Base-by-base conservation (phyloP, 1,284 basidiomycete species). In the Irpex lacteus region DNA sequence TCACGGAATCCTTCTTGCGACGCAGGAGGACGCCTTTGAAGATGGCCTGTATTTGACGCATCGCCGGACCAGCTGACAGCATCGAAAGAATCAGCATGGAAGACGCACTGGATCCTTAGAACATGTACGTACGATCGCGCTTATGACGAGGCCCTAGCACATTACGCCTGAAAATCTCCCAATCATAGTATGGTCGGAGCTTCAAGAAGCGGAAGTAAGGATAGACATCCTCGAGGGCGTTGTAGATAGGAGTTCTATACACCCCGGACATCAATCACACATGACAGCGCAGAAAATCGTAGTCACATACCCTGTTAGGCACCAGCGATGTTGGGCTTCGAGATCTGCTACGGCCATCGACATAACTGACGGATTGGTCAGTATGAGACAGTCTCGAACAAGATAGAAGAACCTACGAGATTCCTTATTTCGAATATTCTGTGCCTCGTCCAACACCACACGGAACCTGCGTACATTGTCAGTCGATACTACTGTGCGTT, bases 171-270 rank as follows among this genome's bases (percentile, higher is more conserved):
- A 85, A 88, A 38, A 82, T 74, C 0, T 70, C 59, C 74, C 80
- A 84, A 57, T 87, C 84, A 62, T 85, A 80, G 80, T 80, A 84
- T n/a, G 82, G 83, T 5, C 81, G 73, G 18, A 82, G 71, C 56
- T 75, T 75, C 34, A 88, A 70, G 74, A 87, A 88, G 11, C 86
- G 79, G 11, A 88, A 63, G 21, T 80, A 76, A 2, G 77, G 76
- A 69, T 84, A 88, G 0, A 80, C 77, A 67, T 89, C 87, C 0
- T 69, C 64, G 18, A 88, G 75, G 9, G 73, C 69, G 66, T 88
- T 89, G 60, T 85, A 79, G 63, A 88, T 84, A 0, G 86, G 86
- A 0, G 86, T 87, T 6, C 85, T 84, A 61, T 61, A 15, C 15
- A 44, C 11, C 8, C 5, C 3, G 40, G 15, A 44, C 15, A 11